These are phyloP conservation scores for Eutypa lata DNA, from an alignment of 2,329 filamentous ascomycete genomes.

Conservation along the genomic window DNA sequence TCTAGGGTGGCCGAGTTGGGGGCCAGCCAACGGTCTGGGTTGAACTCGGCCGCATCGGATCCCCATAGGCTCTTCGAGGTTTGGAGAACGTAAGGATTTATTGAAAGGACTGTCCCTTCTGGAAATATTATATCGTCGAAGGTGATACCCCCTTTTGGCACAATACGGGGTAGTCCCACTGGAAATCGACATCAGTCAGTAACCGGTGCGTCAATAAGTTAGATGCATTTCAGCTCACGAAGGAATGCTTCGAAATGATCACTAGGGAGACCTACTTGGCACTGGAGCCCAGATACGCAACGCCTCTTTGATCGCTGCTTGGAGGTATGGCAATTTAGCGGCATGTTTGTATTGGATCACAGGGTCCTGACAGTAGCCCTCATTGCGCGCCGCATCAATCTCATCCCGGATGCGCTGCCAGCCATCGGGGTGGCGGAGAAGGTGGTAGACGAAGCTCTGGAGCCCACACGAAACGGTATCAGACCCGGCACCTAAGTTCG, in stretches of 20 bases:
- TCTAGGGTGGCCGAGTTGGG: background rate
- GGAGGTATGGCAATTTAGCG: constrained; percentile 21
- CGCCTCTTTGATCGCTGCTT: constrained; percentile 24
- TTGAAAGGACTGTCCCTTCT: background rate
- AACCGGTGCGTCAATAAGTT: background rate
- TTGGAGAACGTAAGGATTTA: constrained; percentile 3
- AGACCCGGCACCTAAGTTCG: constrained; percentile 4
- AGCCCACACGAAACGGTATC: constrained; percentile 9
- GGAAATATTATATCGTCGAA: background rate
- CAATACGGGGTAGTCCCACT: constrained; percentile 1
- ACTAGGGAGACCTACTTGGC: background rate
- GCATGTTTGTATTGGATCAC: constrained; percentile 12
- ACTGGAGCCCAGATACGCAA: constrained; percentile 17
- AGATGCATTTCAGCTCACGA: background rate
- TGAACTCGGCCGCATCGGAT: constrained; percentile 1
- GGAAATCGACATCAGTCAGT: background rate
- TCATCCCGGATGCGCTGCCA: constrained; percentile 8
- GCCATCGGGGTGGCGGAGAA: constrained; percentile 5
- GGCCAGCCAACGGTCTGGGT: constrained; percentile 3
- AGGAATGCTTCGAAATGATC: background rate
- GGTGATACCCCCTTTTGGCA: constrained; percentile 1
- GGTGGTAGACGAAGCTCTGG: constrained; percentile 10
- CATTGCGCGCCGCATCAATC: constrained; percentile 7
- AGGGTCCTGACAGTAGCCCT: constrained; percentile 5
- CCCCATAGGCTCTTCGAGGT: background rate